phyloP scores from a whole-genome alignment of 2,329 filamentous ascomycete species.

The Lecanicillium sp. region DNA sequence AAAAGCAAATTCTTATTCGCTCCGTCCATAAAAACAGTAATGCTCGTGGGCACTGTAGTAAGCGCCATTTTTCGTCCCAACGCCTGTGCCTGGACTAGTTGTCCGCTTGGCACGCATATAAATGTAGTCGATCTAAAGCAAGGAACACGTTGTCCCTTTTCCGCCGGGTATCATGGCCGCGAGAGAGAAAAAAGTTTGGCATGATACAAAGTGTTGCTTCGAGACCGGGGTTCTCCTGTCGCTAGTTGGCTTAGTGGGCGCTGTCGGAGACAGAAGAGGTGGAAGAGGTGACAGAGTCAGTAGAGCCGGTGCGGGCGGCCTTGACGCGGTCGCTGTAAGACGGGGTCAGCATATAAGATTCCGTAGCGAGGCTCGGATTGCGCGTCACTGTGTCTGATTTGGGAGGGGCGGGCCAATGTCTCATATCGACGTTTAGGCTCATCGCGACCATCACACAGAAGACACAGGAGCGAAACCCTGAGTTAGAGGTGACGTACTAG shows the following conservation, averaged over 20 bases:
- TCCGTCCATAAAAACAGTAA: constrained; percentile 6
- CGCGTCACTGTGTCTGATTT: not conserved
- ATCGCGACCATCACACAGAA: no score
- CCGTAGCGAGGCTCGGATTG: not conserved
- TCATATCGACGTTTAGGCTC: not conserved
- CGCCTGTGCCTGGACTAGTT: not conserved
- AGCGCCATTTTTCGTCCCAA: constrained; percentile 6
- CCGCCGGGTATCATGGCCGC: not conserved
- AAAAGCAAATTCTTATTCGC: constrained; percentile 1
- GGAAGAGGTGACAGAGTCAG: constrained; percentile 28
- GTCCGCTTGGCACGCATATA: not conserved
- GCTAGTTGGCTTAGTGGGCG: constrained; percentile 1
- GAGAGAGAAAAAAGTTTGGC: not conserved
- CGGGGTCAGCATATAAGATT: constrained; percentile 14
- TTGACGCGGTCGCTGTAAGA: constrained; percentile 34
- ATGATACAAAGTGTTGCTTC: not conserved
- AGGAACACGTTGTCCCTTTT: not conserved
- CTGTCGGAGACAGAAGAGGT: constrained; percentile 19
- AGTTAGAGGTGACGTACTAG: constrained; percentile 32
- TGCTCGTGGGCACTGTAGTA: constrained; percentile 4
- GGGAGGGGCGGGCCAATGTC: not conserved
- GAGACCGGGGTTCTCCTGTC: not conserved
- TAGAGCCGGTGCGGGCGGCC: constrained; percentile 30
- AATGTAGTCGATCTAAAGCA: not conserved
- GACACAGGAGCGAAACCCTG: not conserved